A percentile compares a stretch with the other conserved stretches of the same genome.
phyloP scores from a whole-genome alignment of 805 yeast genomes.

The Saccharomyces jurei region DNA sequence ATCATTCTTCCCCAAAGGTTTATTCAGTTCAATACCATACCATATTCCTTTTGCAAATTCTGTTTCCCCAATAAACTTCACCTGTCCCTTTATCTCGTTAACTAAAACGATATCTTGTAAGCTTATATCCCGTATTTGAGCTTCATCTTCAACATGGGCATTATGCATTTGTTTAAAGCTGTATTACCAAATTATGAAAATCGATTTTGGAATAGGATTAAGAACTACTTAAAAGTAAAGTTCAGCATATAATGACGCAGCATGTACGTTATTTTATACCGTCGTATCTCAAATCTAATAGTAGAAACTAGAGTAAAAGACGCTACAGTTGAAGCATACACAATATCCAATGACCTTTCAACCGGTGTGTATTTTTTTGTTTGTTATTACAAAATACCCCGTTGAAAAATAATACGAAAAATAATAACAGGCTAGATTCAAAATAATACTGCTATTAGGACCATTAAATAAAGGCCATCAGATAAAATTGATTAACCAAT shows the following conservation, averaged over 20 bases:
- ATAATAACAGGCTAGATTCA: not conserved
- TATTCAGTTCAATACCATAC: slow-evolving; percentile 76
- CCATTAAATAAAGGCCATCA: not conserved
- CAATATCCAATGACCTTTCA: not conserved
- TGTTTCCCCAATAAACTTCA: slow-evolving; percentile 46
- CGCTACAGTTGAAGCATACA: not conserved
- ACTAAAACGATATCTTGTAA: slow-evolving; percentile 31
- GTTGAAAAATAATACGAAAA: not conserved
- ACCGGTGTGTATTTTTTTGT: not conserved
- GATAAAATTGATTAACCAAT: not conserved
- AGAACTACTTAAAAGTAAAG: not conserved
- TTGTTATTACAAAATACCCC: not conserved
- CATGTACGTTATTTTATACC: not conserved
- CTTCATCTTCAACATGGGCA: not conserved
- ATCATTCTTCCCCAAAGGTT: slow-evolving; percentile 72
- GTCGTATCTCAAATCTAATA: not conserved
- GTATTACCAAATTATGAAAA: not conserved
- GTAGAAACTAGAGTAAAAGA: not conserved
- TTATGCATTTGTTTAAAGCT: not conserved
- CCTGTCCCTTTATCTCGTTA: slow-evolving; percentile 36
- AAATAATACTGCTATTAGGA: not conserved
- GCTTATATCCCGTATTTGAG: not conserved
- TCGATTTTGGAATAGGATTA: not conserved
- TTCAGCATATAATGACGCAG: not conserved
- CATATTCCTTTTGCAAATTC: slow-evolving; percentile 59